A percentile compares a stretch with the other conserved stretches of the same genome.
phyloP scores from a whole-genome alignment of 2,329 filamentous ascomycete species.

The Curvularia lunata region DNA sequence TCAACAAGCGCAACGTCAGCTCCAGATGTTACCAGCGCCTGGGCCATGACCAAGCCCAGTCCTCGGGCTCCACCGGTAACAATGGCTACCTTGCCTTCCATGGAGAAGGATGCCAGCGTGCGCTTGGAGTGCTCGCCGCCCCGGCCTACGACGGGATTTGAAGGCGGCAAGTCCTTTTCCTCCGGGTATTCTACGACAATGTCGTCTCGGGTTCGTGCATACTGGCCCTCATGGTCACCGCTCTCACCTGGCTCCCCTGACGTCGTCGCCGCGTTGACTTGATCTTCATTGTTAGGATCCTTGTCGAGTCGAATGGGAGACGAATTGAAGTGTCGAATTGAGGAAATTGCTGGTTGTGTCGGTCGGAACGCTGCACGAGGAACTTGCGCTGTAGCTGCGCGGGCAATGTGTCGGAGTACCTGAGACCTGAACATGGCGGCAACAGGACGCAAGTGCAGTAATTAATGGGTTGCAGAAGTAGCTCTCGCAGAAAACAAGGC shows the following conservation, averaged over 20 bases:
- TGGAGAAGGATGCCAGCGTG: constrained; percentile 83
- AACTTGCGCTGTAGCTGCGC: constrained; percentile 35
- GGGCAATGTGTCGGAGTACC: constrained; percentile 39
- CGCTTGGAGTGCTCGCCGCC: constrained; percentile 84
- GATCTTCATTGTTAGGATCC: constrained; percentile 25
- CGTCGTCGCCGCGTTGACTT: constrained; percentile 45
- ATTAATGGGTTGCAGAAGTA: not conserved
- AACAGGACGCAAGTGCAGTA: constrained; percentile 11
- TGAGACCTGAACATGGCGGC: constrained; percentile 45
- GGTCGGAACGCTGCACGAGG: constrained; percentile 35
- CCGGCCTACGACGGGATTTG: constrained; percentile 73
- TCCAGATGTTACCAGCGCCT: constrained; percentile 86
- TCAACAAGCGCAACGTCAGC: constrained; percentile 92
- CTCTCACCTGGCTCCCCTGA: constrained; percentile 49
- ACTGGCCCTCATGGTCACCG: constrained; percentile 66
- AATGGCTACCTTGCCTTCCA: constrained; percentile 81
- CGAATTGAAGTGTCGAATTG: constrained; percentile 38
- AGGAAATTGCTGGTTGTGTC: constrained; percentile 24
- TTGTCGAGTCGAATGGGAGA: constrained; percentile 40
- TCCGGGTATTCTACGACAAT: constrained; percentile 81
- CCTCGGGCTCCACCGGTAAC: constrained; percentile 92
- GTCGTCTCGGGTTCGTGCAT: constrained; percentile 79
- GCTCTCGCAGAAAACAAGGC: not conserved
- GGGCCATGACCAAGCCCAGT: constrained; percentile 88
- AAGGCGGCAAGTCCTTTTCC: constrained; percentile 74